These are phyloP conservation scores for Aureoboletus auriporus DNA, from an alignment of 768 basidiomycete genomes.

Conservation along the genomic window DNA sequence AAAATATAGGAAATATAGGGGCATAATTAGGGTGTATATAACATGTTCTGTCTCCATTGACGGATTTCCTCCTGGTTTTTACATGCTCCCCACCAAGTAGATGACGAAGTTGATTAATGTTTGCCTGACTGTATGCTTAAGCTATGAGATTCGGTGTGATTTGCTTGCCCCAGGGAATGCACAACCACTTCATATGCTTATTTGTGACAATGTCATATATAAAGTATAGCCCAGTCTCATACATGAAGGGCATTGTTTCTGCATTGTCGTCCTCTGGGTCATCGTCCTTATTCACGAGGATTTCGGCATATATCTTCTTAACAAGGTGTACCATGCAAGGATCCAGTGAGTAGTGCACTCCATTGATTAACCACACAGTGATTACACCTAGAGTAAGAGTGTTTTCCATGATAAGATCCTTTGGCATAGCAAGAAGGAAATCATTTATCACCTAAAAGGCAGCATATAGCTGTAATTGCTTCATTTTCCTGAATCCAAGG, in stretches of 20 bases:
- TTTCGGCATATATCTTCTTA: not conserved
- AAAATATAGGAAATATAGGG: too few species aligned
- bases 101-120: not conserved
- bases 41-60: not conserved
- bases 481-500: not conserved
- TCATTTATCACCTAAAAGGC: not conserved
- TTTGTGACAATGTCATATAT: not conserved
- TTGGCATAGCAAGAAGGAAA: not conserved
- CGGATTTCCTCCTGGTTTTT: not conserved
- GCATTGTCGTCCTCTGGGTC: not conserved
- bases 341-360: not conserved
- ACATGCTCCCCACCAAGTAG: not conserved
- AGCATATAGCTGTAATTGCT: not conserved
- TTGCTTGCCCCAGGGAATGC: not conserved
- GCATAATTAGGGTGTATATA: too few species aligned
- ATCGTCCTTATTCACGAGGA: not conserved
- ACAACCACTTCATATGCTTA: not conserved
- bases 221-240: not conserved
- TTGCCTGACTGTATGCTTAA: not conserved
- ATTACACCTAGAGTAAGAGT: not conserved
- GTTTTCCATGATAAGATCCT: not conserved
- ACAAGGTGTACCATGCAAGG: not conserved
- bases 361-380: not conserved
- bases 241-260: not conserved
- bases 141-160: not conserved